phyloP scores from a whole-genome alignment of 2,329 filamentous ascomycete genomes.

The Penicillium sp. region DNA sequence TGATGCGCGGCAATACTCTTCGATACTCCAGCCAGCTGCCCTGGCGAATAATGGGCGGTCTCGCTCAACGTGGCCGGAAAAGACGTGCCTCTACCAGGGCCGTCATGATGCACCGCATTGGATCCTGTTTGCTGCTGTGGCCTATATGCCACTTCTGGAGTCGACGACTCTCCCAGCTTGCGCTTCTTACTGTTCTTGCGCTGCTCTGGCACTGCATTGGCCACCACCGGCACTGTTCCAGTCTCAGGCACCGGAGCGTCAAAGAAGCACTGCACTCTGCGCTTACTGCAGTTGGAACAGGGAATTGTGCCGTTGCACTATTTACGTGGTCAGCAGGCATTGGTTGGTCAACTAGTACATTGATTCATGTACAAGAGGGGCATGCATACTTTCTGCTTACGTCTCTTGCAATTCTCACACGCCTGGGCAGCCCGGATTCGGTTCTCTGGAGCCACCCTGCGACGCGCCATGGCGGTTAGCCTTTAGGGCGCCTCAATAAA shows the following conservation, averaged over 20 bases:
- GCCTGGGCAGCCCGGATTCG: constrained; percentile 61
- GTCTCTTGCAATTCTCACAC: constrained; percentile 61
- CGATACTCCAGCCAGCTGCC: background rate
- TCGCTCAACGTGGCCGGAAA: background rate
- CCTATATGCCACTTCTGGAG: background rate
- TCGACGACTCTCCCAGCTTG: background rate
- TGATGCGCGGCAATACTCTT: background rate
- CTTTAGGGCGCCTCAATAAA: background rate
- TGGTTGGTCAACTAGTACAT: background rate
- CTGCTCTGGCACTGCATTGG: constrained; percentile 3
- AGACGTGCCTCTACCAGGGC: background rate
- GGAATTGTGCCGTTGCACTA: constrained; percentile 59
- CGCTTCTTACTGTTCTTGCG: constrained; percentile 9
- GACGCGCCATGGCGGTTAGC: constrained; percentile 45
- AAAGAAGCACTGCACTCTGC: constrained; percentile 46
- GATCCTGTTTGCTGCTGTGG: background rate
- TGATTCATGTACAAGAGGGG: too few relatives aligned
- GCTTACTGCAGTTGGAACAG: constrained; percentile 57
- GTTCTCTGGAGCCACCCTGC: constrained; percentile 56
- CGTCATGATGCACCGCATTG: background rate
- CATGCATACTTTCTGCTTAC: constrained; percentile 64
- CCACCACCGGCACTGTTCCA: background rate
- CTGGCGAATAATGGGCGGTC: background rate
- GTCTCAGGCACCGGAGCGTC: constrained; percentile 39
- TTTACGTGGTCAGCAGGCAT: background rate